Evolutionary conservation across 2,329 filamentous ascomycete genomes (phyloP).

Genomic region (Pseudopithomyces maydicus): DNA sequence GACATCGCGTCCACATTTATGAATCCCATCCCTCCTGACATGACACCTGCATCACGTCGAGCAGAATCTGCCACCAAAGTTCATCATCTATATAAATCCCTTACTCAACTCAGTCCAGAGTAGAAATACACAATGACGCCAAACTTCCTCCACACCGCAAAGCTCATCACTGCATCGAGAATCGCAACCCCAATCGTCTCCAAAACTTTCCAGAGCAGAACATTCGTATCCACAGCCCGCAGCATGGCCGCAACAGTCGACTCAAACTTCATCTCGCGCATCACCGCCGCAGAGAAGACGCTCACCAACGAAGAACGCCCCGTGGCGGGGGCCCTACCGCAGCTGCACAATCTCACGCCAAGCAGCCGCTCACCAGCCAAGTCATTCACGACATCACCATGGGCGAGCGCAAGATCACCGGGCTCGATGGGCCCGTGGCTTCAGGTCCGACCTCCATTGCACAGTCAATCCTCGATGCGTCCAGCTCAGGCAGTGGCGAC

Average conservation of each 20-base stretch:
- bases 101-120: background rate
- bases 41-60: background rate
- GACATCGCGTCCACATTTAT: background rate
- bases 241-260: slow-evolving; percentile 27
- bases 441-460: slow-evolving; percentile 5
- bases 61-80: background rate
- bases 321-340: slow-evolving; percentile 48
- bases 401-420: slow-evolving; percentile 49
- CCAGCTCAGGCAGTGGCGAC: slow-evolving; percentile 4
- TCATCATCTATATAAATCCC: background rate
- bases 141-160: slow-evolving; percentile 17
- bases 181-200: slow-evolving; percentile 13
- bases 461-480: background rate
- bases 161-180: slow-evolving; percentile 15
- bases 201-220: slow-evolving; percentile 10
- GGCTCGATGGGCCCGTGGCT: slow-evolving; percentile 33
- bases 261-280: slow-evolving; percentile 49
- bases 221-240: slow-evolving; percentile 19
- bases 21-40: background rate
- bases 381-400: slow-evolving; percentile 49
- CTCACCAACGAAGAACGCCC: slow-evolving; percentile 45
- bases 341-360: slow-evolving; percentile 46
- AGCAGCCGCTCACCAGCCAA: slow-evolving; percentile 36
- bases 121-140: slow-evolving; percentile 8
- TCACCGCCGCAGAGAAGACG: slow-evolving; percentile 48